Evolutionary conservation across 2,329 filamentous ascomycete species (phyloP), one percentile per base, ranked within the genome.

Genomic region (Chrysosporium queenslandicum): DNA sequence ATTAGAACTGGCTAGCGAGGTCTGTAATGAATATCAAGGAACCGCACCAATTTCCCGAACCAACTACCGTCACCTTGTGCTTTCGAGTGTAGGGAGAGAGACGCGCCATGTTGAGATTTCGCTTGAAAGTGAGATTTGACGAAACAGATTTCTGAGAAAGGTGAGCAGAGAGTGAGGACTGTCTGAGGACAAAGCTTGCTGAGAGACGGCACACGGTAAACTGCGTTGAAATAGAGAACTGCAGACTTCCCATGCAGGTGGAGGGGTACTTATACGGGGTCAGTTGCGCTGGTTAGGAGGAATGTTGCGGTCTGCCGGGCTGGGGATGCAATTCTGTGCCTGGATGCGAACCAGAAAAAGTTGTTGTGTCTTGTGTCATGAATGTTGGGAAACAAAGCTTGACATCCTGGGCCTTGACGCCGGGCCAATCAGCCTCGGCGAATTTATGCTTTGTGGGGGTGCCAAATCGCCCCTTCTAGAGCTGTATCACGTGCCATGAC

Each of bases 11-110:
- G 39, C 9, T 9, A 20, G 21, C n/a, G 36, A n/a, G 34, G 11
- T 9, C n/a, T 20, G 16, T 18, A 4, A 29, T 4, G 18, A 14
- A 34, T 2, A 5, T 16, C 18, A n/a, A 18, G 34, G 12, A 18
- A 18, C 34, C 76, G 56, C 75, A 91, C 89, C 92, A 98, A 71
- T 98, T 98, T 63, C 92, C 92, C 49, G 91, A 97, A 62, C 92
- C 92, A 59, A 98, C 81, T 49, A 98, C 81, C 56, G 89, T 90
- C 64, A 96, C 87, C 77, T 89, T 94, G 79, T 95, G 89, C 72
- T 85, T 89, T 74, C 81, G 86, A 56, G 75, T 73, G 57, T 78
- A 71, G 52, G 77, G 66, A 55, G 70, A 69, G 41, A 77, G 66
- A 21, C 70, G 71, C 50, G 74, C 71, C 75, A 77, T 77, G 58